Evolutionary conservation across 805 yeast genomes (phyloP).

Genomic region (Candida patagonica): DNA sequence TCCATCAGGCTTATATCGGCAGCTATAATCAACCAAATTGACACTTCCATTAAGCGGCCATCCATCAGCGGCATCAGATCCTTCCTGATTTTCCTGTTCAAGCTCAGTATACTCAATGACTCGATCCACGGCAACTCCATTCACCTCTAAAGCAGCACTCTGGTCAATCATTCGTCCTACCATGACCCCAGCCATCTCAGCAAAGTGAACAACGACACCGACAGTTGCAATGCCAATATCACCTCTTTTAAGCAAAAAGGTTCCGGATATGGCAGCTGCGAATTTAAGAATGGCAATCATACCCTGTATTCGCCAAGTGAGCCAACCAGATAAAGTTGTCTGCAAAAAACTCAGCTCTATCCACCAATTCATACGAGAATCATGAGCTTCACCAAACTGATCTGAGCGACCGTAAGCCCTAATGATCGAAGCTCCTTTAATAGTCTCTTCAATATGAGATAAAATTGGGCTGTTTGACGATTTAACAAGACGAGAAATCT

Average conservation of each 20-base stretch:
- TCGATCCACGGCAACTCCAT: constrained; percentile 70
- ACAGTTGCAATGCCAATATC: constrained; percentile 53
- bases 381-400: constrained; percentile 58
- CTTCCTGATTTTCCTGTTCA: constrained; percentile 51
- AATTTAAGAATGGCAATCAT: constrained; percentile 43
- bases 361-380: too few relatives aligned
- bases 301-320: constrained; percentile 50
- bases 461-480: constrained; percentile 60
- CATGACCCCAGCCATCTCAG: constrained; percentile 45
- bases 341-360: too few relatives aligned
- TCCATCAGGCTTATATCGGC: constrained; percentile 55
- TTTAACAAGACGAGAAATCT: constrained; percentile 68
- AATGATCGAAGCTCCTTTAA: constrained; percentile 58
- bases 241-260: constrained; percentile 50
- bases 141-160: constrained; percentile 64
- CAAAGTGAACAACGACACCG: constrained; percentile 60
- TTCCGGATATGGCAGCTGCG: constrained; percentile 45
- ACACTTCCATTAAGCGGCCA: constrained; percentile 66
- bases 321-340: too few relatives aligned
- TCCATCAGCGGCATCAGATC: constrained; percentile 29
- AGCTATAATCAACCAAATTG: constrained; percentile 42
- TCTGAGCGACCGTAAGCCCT: constrained; percentile 43
- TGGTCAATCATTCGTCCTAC: constrained; percentile 55
- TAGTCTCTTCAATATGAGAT: constrained; percentile 60
- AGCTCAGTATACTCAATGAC: constrained; percentile 57